Percentiles rank a stretch among this genome's conserved stretches.
Conservation (phyloP, 768 basidiomycete genomes). For the Tylopilus rubrobrunneus region DNA sequence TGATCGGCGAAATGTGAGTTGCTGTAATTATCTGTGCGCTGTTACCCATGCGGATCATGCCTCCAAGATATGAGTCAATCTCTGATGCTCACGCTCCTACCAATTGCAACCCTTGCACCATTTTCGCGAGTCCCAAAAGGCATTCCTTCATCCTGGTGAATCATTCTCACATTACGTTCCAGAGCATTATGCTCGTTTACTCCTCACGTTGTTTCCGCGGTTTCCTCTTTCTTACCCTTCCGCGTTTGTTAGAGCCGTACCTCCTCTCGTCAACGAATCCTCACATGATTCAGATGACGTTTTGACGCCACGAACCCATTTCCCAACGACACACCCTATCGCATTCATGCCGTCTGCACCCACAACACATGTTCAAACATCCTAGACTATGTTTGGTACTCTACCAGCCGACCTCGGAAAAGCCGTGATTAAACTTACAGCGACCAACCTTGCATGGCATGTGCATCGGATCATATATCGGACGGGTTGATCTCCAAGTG, state of each 20-base stretch:
- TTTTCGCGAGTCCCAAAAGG: not conserved
- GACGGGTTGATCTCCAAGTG: slow-evolving; percentile 18
- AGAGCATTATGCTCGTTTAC: slow-evolving; percentile 53
- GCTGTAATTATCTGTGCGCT: not conserved
- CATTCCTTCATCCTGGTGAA: not conserved
- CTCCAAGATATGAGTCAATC: slow-evolving; percentile 15
- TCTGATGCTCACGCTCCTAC: slow-evolving; percentile 17
- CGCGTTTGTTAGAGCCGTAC: slow-evolving; percentile 33
- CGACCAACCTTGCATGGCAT: slow-evolving; percentile 34
- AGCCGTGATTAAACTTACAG: slow-evolving; percentile 35
- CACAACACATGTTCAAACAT: too few relatives aligned
- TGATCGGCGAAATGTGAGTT: slow-evolving; percentile 35
- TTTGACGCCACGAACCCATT: slow-evolving; percentile 47
- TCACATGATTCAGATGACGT: slow-evolving; percentile 13
- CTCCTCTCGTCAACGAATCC: slow-evolving; percentile 25
- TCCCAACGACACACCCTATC: slow-evolving; percentile 44
- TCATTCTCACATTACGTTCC: slow-evolving; percentile 1
- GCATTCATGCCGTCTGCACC: too few relatives aligned
- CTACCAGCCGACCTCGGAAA: slow-evolving; percentile 49
- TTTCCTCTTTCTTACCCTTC: slow-evolving; percentile 39
- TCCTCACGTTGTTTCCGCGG: slow-evolving; percentile 44
- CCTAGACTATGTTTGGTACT: slow-evolving; percentile 29
- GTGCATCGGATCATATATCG: too few relatives aligned
- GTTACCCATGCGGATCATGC: slow-evolving; percentile 4
- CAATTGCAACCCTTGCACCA: not conserved